Conservation (phyloP, 768 basidiomycete genomes). For the Boletus sp. region DNA sequence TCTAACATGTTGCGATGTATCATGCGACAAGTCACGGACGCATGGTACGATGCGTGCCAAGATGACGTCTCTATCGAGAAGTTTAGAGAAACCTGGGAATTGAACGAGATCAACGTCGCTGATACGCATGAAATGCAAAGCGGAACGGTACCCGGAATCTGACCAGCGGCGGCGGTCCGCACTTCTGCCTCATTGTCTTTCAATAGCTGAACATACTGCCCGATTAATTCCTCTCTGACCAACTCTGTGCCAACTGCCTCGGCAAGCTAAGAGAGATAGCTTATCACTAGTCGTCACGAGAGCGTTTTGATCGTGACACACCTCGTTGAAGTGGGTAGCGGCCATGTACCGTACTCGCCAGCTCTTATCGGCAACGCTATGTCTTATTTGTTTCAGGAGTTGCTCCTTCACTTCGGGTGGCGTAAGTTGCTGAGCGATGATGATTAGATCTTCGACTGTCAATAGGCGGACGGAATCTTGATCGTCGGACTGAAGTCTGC, state of each 20-base stretch:
- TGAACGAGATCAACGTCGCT: slow-evolving; percentile 7
- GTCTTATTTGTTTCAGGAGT: slow-evolving; percentile 81
- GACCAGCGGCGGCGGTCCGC: slow-evolving; percentile 91
- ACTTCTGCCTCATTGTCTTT: slow-evolving; percentile 99
- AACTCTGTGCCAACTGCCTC: slow-evolving; percentile 87
- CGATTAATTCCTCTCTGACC: slow-evolving; percentile 90
- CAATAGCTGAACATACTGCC: slow-evolving; percentile 87
- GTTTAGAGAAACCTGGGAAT: slow-evolving; percentile 84
- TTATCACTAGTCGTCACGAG: not conserved
- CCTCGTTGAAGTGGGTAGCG: slow-evolving; percentile 95
- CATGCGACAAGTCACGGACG: slow-evolving; percentile 90
- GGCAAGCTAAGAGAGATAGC: slow-evolving; percentile 58
- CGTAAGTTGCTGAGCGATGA: slow-evolving; percentile 80
- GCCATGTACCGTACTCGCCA: slow-evolving; percentile 99
- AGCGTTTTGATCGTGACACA: slow-evolving; percentile 29
- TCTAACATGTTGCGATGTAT: slow-evolving; percentile 94
- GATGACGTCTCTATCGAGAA: slow-evolving; percentile 91
- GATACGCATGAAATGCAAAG: not conserved
- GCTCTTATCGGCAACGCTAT: slow-evolving; percentile 91
- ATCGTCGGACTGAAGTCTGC: slow-evolving; percentile 91
- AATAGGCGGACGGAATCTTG: slow-evolving; percentile 96
- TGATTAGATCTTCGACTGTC: slow-evolving; percentile 94
- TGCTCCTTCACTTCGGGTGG: slow-evolving; percentile 92
- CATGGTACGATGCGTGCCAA: slow-evolving; percentile 91
- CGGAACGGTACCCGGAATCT: slow-evolving; percentile 79